phyloP scores from a whole-genome alignment of 202 grass and related monocot genomes.

The Digitaria exilis region DNA sequence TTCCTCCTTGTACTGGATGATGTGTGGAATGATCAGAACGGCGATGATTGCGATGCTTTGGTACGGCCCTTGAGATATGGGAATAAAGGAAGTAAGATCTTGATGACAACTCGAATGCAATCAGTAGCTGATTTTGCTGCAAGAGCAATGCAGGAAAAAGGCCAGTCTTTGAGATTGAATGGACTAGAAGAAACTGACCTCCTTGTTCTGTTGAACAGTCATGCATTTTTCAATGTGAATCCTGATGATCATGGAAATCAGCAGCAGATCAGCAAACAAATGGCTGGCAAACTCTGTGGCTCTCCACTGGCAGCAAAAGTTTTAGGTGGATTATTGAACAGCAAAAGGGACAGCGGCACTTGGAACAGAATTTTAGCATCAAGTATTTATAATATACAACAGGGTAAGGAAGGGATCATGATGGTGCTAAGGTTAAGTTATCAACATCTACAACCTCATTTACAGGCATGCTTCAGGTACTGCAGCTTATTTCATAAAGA shows the following conservation, averaged over 20 bases:
- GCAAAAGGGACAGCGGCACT: not conserved
- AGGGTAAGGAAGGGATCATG: conserved; percentile 36
- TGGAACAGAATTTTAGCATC: conserved; percentile 35
- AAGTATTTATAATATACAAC: conserved; percentile 20
- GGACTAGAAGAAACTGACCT: conserved; percentile 39
- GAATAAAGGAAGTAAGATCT: conserved; percentile 38
- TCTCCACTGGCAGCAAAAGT: conserved; percentile 51
- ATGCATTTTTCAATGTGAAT: conserved; percentile 39
- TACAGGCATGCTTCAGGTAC: conserved; percentile 57
- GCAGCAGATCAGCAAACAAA: conserved; percentile 41
- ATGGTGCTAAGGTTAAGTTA: conserved; percentile 44
- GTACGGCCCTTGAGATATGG: conserved; percentile 41
- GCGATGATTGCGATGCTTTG: conserved; percentile 31
- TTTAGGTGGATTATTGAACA: conserved; percentile 42
- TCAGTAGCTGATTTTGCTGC: conserved; percentile 47
- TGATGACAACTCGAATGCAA: conserved; percentile 50
- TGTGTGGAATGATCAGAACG: conserved; percentile 48
- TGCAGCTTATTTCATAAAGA: conserved; percentile 44
- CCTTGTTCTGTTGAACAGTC: conserved; percentile 28
- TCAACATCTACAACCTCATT: conserved; percentile 37
- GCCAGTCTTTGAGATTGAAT: not conserved
- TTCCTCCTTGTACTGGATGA: conserved; percentile 57
- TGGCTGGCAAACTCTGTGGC: conserved; percentile 32
- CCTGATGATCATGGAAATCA: conserved; percentile 12
- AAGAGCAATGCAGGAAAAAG: not conserved